Base-by-base conservation (phyloP, 179 eudicot genomes). In the Monotropa hypopitys region DNA sequence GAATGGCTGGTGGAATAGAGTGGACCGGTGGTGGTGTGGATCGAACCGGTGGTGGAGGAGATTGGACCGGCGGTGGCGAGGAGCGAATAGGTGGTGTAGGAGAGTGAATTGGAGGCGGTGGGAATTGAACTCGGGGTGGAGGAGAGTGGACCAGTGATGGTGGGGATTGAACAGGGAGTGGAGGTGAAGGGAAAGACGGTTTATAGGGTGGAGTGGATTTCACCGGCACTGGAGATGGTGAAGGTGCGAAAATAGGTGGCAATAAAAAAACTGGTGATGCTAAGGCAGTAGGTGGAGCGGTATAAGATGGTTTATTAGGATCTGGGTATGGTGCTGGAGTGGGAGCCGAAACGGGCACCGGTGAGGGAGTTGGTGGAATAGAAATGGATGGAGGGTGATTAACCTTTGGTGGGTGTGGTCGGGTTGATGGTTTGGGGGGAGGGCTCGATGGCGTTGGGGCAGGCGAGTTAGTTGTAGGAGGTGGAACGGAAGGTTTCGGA, bases 361-460 rank as follows among this genome's bases (percentile, higher is more conserved):
- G 78, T 15, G 54, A 10, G 4, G 78, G 26, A 16, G 75, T 28
- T 13, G 78, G 49, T 30, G 70, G 78, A 9, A n/a, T n/a, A 7
- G 62, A 45, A 21, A 30, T 9, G 28, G 70, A 43, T 23, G 40
- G 54, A 12, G 77, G 40, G 15, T 63, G 5, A 4, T 1, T 8
- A 57, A 20, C 18, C 46, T 66, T 76, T 0, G 56, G 54, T 57
- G 80, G 76, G 2, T 26, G 70, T 20, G 81, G 59, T 21, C 73
- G 81, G 4, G 67, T 8, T 57, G 77, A 26, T 8, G 59, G 21
- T 76, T 74, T 61, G 51, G 32, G 72, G n/a, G 72, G 50, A 43
- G 32, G 50, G 50, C 3, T 68, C 0, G 49, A 40, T 38, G 72
- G 46, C 5, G 28, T 38, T 8, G 16, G 23, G 28, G 80, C 53